These are phyloP conservation scores for Colletotrichum orbiculare DNA, from an alignment of 2,329 filamentous ascomycete genomes.

Conservation along the genomic window DNA sequence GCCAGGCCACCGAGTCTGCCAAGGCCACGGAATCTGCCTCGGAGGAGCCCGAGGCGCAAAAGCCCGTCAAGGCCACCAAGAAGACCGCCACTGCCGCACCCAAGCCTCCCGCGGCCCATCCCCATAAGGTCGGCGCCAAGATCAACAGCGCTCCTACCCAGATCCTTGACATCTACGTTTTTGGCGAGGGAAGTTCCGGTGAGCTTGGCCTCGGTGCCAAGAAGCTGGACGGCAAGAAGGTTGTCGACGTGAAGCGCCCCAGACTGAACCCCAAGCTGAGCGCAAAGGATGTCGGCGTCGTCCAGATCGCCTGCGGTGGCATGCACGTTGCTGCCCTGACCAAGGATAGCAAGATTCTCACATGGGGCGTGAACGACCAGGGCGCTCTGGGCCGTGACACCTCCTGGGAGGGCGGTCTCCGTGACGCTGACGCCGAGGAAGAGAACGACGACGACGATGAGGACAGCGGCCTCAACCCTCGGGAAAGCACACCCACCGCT, in stretches of 20 bases:
- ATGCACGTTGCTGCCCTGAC: conserved; percentile 86
- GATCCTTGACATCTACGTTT: conserved; percentile 80
- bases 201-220: conserved; percentile 83
- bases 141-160: conserved; percentile 71
- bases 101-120: conserved; percentile 27
- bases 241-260: conserved; percentile 79
- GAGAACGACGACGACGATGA: conserved; percentile 58
- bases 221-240: conserved; percentile 67
- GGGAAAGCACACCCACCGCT: conserved; percentile 73
- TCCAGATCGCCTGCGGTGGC: conserved; percentile 81
- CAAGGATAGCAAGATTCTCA: conserved; percentile 82
- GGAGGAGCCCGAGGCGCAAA: conserved; percentile 26
- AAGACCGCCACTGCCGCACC: conserved; percentile 32
- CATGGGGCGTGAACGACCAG: conserved; percentile 90
- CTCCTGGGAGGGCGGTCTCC: conserved; percentile 72
- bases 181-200: conserved; percentile 82
- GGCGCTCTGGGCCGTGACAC: conserved; percentile 81
- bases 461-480: conserved; percentile 76
- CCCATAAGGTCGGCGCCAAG: conserved; percentile 41
- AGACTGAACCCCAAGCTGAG: conserved; percentile 73
- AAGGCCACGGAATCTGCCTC: conserved; percentile 26
- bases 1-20: conserved; percentile 33
- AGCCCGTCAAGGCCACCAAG: conserved; percentile 37
- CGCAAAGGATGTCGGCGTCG: conserved; percentile 70
- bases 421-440: conserved; percentile 61